Evolutionary conservation across 225 moss, liverwort and hornwort genomes (phyloP).

Genomic region (Polytrichum commune): DNA sequence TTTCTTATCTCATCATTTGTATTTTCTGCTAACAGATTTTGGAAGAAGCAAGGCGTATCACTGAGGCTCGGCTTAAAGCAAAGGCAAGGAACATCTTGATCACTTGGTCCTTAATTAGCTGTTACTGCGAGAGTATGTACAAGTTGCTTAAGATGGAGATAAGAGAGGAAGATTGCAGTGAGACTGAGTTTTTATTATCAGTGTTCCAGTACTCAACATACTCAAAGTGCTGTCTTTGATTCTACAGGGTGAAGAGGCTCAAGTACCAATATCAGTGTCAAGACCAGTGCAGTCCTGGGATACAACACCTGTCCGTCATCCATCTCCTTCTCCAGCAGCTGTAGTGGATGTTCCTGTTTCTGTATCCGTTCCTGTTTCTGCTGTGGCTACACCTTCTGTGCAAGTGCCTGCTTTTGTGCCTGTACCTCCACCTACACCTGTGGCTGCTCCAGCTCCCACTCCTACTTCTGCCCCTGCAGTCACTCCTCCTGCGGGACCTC

Average conservation of each 20-base stretch:
- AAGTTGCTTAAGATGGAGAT: too few relatives aligned
- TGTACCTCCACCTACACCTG: constrained; percentile 34
- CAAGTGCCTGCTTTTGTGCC: constrained; percentile 23
- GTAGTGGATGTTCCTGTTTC: constrained; percentile 36
- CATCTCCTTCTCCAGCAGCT: constrained; percentile 45
- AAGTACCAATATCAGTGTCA: constrained; percentile 35
- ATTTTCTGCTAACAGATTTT: constrained; percentile 45
- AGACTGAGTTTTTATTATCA: too few relatives aligned
- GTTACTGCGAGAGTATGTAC: too few relatives aligned
- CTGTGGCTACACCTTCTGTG: constrained; percentile 39
- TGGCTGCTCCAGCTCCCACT: constrained; percentile 23
- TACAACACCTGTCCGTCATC: constrained; percentile 53
- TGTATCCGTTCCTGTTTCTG: constrained; percentile 45
- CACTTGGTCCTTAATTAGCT: neutral
- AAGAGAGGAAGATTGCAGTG: too few relatives aligned
- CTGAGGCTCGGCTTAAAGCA: constrained; percentile 74
- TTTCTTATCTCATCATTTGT: constrained; percentile 4
- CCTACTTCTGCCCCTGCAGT: constrained; percentile 28
- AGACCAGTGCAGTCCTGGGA: constrained; percentile 52
- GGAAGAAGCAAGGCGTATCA: constrained; percentile 87
- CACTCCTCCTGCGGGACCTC: constrained; percentile 64
- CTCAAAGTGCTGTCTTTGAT: constrained; percentile 1
- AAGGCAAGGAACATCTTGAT: constrained; percentile 40
- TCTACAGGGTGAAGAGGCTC: constrained; percentile 70
- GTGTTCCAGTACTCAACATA: too few relatives aligned